Evolutionary conservation across 2,329 filamentous ascomycete genomes (phyloP), one percentile per base, ranked within the genome.

Genomic region (Microdochium trichocladiopsis): DNA sequence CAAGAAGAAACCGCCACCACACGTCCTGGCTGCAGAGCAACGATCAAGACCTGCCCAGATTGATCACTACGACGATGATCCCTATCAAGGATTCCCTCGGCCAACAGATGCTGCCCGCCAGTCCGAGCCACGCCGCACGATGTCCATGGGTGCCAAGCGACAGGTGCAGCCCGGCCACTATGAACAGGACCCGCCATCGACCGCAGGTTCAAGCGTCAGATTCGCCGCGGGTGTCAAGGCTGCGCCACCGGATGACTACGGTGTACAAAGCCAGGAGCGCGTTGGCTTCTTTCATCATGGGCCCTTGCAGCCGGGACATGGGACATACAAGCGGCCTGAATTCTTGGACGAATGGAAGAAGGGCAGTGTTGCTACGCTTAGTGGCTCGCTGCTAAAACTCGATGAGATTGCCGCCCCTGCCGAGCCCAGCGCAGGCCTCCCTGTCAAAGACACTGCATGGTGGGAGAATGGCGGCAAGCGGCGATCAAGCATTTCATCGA

Each of bases 281-380:
- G 16, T 45, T 12, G 41, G 41, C 16, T 22, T 45, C 5, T 45
- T 45, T 18, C 41, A 72, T 47, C 67, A 71, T 45, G 41, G 41
- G 21, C 41, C 41, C 22, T 63, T 76, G 52, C 63, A 62, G 33
- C 78, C 79, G 10, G 74, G 80, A 31, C 68, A 78, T 51, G 78
- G 78, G 16, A 66, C 79, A 36, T 90, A 88, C 62, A 69, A 80
- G 25, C 73, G 79, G 3, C 76, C 82, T 0, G 69, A 73, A 51
- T 83, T 82, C 61, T 71, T 92, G 8, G 80, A 88, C 31, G 88
- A 92, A 63, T 91, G 87, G 87, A 85, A 80, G 63, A 83, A 83
- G 61, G 85, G 78, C 8, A 81, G 79, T 0, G 75, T 85, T 31
- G 86, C 84, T 31, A 78, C 77, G 8, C 70, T 90, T 3, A 73